Percentiles rank a stretch among this genome's conserved stretches.
Evolutionary conservation across 345 rosid genomes (phyloP).

Genomic region (Iberis pinnata): DNA sequence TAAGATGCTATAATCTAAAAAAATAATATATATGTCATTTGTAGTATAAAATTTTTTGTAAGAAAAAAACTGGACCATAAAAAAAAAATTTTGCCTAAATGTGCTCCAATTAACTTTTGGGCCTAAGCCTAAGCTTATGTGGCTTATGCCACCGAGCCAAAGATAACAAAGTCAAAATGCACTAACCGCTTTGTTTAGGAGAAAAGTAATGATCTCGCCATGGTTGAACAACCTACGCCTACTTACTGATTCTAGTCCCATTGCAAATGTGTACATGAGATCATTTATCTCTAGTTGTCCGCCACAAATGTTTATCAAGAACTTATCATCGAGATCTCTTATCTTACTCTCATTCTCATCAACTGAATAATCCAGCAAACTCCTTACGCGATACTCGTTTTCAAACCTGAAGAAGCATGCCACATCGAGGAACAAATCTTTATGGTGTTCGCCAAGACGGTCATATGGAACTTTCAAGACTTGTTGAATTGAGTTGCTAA

Average conservation of each 20-base stretch:
- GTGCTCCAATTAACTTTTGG: too few relatives aligned
- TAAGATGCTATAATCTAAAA: too few relatives aligned
- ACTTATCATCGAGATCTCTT: constrained; percentile 16
- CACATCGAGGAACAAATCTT: constrained; percentile 33
- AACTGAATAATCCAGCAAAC: constrained; percentile 1
- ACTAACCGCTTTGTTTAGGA: too few relatives aligned
- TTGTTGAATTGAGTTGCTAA: background rate
- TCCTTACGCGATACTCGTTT: background rate
- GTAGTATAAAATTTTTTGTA: too few relatives aligned
- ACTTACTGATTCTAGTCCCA: constrained; percentile 12
- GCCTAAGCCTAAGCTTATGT: too few relatives aligned
- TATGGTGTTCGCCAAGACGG: constrained; percentile 13
- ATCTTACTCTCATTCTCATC: background rate
- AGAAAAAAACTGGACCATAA: too few relatives aligned
- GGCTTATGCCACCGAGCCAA: too few relatives aligned
- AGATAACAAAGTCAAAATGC: too few relatives aligned
- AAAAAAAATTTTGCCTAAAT: too few relatives aligned
- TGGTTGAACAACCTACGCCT: too few relatives aligned
- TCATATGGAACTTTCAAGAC: constrained; percentile 10
- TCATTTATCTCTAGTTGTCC: constrained; percentile 20
- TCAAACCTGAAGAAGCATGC: constrained; percentile 12
- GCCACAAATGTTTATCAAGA: constrained; percentile 4
- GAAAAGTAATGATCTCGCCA: too few relatives aligned
- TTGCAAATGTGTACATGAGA: constrained; percentile 16
- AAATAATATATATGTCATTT: too few relatives aligned